These are phyloP conservation scores for Pulveroboletus ravenelii DNA, from an alignment of 768 basidiomycete species.

Conservation along the genomic window DNA sequence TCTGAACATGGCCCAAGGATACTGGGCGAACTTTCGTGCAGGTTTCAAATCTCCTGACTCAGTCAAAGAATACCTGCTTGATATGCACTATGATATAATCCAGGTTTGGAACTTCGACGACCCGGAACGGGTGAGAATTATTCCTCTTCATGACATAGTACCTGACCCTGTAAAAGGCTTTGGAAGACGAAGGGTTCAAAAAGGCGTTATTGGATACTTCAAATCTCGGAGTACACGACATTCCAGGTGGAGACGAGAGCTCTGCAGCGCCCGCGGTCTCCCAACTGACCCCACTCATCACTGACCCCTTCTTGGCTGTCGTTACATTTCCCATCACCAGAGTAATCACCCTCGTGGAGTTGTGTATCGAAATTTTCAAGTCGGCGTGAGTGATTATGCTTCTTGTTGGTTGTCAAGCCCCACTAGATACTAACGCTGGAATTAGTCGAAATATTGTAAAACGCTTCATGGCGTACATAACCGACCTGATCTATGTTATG, in stretches of 20 bases:
- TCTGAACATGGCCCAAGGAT: not conserved
- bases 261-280: not conserved
- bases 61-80: no score
- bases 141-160: not conserved
- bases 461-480: no score
- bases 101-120: not conserved
- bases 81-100: not conserved
- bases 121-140: not conserved
- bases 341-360: no score
- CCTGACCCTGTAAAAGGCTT: no score
- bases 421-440: no score
- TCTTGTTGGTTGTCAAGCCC: no score
- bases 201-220: not conserved
- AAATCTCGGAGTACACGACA: not conserved
- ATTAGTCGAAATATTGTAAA: no score
- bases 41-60: not conserved
- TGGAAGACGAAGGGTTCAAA: not conserved
- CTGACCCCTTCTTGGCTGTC: not conserved
- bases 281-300: not conserved
- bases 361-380: no score
- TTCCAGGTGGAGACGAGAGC: not conserved
- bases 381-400: no score
- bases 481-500: no score
- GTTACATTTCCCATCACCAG: no score
- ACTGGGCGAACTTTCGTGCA: not conserved